phyloP scores from a whole-genome alignment of 2,329 filamentous ascomycete species.

The Mycosphaerella arachidis region DNA sequence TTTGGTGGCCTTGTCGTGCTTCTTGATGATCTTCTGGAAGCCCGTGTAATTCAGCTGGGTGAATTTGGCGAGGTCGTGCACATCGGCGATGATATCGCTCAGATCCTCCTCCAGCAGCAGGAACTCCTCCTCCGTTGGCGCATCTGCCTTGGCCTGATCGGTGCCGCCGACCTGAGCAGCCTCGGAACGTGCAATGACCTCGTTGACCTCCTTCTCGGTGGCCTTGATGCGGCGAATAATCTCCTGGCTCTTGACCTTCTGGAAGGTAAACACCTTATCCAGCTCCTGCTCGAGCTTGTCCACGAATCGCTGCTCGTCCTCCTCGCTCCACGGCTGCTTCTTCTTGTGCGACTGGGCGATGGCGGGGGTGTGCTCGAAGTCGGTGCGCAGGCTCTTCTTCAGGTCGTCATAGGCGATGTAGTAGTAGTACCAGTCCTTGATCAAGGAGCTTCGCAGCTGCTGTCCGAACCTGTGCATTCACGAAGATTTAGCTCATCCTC shows the following conservation, averaged over 20 bases:
- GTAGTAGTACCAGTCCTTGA: constrained; percentile 96
- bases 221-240: constrained; percentile 85
- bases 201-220: constrained; percentile 82
- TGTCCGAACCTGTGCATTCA: constrained; percentile 69
- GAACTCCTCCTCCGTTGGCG: constrained; percentile 84
- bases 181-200: constrained; percentile 69
- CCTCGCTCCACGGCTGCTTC: constrained; percentile 74
- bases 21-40: constrained; percentile 99
- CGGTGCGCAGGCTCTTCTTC: constrained; percentile 77
- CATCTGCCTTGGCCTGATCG: constrained; percentile 35
- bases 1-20: constrained; percentile 89
- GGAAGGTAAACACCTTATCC: constrained; percentile 96
- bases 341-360: constrained; percentile 32
- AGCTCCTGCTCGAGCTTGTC: constrained; percentile 82
- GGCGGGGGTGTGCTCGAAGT: constrained; percentile 53
- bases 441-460: constrained; percentile 90
- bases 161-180: constrained; percentile 40
- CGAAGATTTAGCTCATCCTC: not conserved
- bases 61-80: constrained; percentile 96
- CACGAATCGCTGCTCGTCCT: constrained; percentile 87
- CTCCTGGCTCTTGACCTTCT: constrained; percentile 94
- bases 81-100: constrained; percentile 96
- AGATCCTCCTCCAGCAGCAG: constrained; percentile 88
- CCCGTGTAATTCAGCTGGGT: constrained; percentile 98
- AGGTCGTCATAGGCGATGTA: constrained; percentile 97